These are phyloP conservation scores for Nemophila menziesii DNA, from an alignment of 257 asterid species.

Conservation along the genomic window DNA sequence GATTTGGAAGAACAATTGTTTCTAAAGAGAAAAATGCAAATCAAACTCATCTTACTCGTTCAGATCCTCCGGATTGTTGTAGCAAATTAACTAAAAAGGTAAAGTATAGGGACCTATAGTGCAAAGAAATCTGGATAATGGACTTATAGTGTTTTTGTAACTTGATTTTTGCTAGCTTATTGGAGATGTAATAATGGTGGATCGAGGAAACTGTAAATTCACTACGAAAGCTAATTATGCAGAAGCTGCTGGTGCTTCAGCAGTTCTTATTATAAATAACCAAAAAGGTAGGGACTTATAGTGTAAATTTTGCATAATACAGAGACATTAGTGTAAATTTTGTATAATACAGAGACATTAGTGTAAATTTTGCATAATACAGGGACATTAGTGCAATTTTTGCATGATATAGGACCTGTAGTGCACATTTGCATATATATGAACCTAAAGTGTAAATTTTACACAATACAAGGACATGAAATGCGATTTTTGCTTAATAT, in stretches of 20 bases:
- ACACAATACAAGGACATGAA: too few relatives aligned
- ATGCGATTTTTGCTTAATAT: too few relatives aligned
- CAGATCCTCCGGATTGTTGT: conserved; percentile 78
- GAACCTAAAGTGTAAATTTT: too few relatives aligned
- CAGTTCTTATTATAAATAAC: conserved; percentile 72
- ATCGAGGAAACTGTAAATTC: conserved; percentile 81
- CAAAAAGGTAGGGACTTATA: conserved; percentile 43
- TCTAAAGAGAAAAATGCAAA: conserved; percentile 83
- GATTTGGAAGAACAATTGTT: conserved; percentile 72
- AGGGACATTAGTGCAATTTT: neutral
- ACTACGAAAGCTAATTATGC: conserved; percentile 67
- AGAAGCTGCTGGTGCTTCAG: conserved; percentile 92
- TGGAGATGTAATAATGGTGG: conserved; percentile 75
- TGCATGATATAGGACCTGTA: too few relatives aligned
- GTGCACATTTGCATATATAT: too few relatives aligned
- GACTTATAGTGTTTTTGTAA: conserved; percentile 7
- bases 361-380: neutral
- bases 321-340: too few relatives aligned
- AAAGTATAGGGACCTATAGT: too few relatives aligned
- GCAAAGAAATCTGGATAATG: neutral
- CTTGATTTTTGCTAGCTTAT: conserved; percentile 33
- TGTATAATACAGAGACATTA: too few relatives aligned
- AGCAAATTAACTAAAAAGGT: conserved; percentile 51
- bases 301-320: neutral
- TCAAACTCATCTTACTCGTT: conserved; percentile 40